Conservation (phyloP, 1,284 basidiomycete species). For the Naganishia sp. region DNA sequence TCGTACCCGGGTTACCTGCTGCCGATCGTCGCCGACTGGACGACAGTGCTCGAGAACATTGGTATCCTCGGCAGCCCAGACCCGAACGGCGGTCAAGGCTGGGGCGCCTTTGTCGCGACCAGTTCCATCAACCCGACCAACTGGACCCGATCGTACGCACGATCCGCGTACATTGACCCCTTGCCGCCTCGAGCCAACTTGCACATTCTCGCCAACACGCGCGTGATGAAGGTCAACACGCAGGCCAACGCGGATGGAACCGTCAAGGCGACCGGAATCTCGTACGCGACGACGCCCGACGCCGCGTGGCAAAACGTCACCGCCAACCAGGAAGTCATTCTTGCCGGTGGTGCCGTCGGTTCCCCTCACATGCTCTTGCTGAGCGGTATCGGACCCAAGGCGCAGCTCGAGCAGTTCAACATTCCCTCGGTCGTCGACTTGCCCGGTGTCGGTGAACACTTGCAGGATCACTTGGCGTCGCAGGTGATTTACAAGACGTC, state of each 20-base stretch:
- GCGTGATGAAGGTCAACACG: slow-evolving; percentile 66
- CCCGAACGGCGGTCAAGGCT: slow-evolving; percentile 58
- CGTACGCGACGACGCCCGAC: slow-evolving; percentile 49
- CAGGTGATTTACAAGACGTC: slow-evolving; percentile 59
- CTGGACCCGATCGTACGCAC: slow-evolving; percentile 67
- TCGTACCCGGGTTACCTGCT: slow-evolving; percentile 55
- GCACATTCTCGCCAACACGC: slow-evolving; percentile 60
- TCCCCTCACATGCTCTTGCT: slow-evolving; percentile 68
- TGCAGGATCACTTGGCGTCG: slow-evolving; percentile 67
- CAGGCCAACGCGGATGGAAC: slow-evolving; percentile 53
- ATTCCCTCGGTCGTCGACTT: slow-evolving; percentile 59
- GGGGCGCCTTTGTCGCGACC: slow-evolving; percentile 63
- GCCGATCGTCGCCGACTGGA: slow-evolving; percentile 61
- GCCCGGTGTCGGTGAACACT: slow-evolving; percentile 69
- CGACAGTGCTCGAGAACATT: slow-evolving; percentile 55
- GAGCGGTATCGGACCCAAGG: slow-evolving; percentile 69
- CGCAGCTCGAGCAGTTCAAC: slow-evolving; percentile 60
- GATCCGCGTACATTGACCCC: slow-evolving; percentile 69
- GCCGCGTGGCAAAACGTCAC: slow-evolving; percentile 49
- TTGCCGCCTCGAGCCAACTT: slow-evolving; percentile 64
- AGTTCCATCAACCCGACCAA: slow-evolving; percentile 66
- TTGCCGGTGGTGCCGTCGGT: slow-evolving; percentile 64
- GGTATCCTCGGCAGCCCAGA: slow-evolving; percentile 57
- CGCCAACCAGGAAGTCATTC: slow-evolving; percentile 59
- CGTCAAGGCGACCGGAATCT: slow-evolving; percentile 62